These are phyloP conservation scores for Solanum chiquidenum DNA, from an alignment of 257 asterid genomes.

Conservation along the genomic window DNA sequence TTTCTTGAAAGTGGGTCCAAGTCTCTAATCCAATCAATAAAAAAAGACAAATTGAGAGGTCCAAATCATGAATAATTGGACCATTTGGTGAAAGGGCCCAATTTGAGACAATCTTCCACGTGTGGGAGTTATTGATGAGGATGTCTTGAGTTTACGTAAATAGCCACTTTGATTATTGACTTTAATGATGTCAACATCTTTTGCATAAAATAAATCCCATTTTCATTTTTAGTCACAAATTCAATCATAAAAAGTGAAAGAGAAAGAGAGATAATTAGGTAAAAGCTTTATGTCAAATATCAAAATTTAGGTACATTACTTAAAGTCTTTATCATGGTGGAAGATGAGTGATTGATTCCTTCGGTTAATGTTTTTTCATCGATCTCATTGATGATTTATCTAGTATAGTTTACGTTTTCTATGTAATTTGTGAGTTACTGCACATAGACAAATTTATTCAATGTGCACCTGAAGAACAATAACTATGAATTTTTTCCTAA, in stretches of 20 bases:
- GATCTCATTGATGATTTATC: not conserved
- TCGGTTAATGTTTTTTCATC: not conserved
- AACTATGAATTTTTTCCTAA: no score
- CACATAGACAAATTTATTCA: not conserved
- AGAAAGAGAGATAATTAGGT: not conserved
- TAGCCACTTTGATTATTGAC: not conserved
- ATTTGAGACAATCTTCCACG: constrained; percentile 8
- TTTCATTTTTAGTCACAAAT: constrained; percentile 16
- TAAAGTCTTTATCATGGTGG: not conserved
- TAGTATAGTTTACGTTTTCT: not conserved
- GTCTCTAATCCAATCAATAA: not conserved
- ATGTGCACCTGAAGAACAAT: not conserved
- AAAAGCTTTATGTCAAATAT: not conserved
- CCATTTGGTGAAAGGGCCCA: constrained; percentile 9
- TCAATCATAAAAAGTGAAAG: constrained; percentile 4
- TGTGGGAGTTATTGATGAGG: constrained; percentile 4
- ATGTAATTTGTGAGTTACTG: not conserved
- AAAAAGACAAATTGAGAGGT: constrained; percentile 11
- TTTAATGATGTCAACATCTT: constrained; percentile 28
- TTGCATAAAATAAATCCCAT: not conserved
- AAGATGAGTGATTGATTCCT: not conserved
- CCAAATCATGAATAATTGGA: constrained; percentile 21
- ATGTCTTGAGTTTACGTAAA: constrained; percentile 4
- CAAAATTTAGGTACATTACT: not conserved
- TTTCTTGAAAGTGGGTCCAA: not conserved